Evolutionary conservation across 306 rosid species (phyloP).

Genomic region (Sesbania bispinosa): DNA sequence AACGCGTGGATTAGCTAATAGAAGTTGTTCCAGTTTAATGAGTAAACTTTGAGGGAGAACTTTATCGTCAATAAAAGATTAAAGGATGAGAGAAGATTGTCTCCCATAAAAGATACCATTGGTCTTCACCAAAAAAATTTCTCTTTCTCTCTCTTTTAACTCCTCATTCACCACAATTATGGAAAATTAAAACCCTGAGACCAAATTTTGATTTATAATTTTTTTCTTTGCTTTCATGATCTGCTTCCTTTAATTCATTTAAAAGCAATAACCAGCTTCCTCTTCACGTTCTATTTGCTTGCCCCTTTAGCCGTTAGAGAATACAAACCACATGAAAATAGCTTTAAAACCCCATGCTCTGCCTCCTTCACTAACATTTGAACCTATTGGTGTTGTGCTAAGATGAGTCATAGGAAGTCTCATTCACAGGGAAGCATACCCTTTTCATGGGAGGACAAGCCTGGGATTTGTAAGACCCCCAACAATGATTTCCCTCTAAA

Average conservation of each 20-base stretch:
- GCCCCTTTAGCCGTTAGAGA: conserved; percentile 45
- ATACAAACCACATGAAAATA: conserved; percentile 34
- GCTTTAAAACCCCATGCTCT: conserved; percentile 29
- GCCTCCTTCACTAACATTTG: not conserved
- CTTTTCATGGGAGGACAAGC: conserved; percentile 84
- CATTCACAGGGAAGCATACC: conserved; percentile 84
- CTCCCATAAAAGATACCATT: too few relatives aligned
- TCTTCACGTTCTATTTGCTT: conserved; percentile 62
- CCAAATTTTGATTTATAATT: not conserved
- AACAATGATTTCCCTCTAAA: conserved; percentile 27
- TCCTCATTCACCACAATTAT: conserved; percentile 10
- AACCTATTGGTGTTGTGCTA: not conserved
- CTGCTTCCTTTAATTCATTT: conserved; percentile 31
- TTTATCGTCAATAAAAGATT: too few relatives aligned
- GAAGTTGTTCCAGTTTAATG: too few relatives aligned
- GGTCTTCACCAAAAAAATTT: too few relatives aligned
- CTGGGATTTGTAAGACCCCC: conserved; percentile 62
- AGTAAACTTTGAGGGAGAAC: too few relatives aligned
- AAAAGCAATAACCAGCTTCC: conserved; percentile 41
- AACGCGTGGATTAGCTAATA: too few relatives aligned
- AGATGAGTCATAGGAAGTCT: conserved; percentile 63
- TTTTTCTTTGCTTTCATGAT: conserved; percentile 17
- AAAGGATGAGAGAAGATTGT: too few relatives aligned
- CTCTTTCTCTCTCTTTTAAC: not conserved
- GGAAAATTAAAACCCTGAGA: not conserved